Evolutionary conservation across 768 basidiomycete species (phyloP), one percentile per base, ranked within the genome.

Genomic region (Strobilomyces confusus): DNA sequence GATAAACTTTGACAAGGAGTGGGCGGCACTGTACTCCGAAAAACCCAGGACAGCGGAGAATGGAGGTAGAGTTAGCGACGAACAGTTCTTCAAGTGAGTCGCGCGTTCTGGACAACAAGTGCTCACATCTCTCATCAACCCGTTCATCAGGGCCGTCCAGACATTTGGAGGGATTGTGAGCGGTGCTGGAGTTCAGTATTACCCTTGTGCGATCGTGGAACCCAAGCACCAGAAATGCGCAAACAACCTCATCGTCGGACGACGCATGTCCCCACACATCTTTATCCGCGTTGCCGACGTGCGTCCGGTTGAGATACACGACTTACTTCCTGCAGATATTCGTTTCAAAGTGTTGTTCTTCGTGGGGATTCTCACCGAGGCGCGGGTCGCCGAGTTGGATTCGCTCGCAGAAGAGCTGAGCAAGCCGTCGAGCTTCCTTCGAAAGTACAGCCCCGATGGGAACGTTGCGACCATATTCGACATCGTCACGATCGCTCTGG

Each of bases 1-100:
- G 50, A 88, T 88, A 55, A 59, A 77, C 46, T 87, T 85, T 58
- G 87, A 88, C 68, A 80, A 79, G 58, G 66, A 83, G 57, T 83
- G 80, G 58, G 73, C 83, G 4, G 72, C 75, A 4, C 25, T 54
- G 26, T 45, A 41, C n/a, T 51, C 49, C 22, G 30, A 19, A 23
- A 84, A 84, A 63, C 82, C 84, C 4, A 72, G 73, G 19, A 81
- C 79, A 11, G 69, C 71, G 33, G 57, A 59, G 4, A 59, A 74
- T 47, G 61, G 59, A 40, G 66, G 66, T 13, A 71, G 73, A 9
- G 52, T 61, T 15, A 55, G 55, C 7, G 68, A 71, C n/a, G 67
- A 66, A 38, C 49, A 74, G 37, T 74, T 75, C 57, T 46, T 74
- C 15, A 52, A 52, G 69, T 69, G n/a, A 29, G 61, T 57, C 5